Conservation (phyloP, 352 stramenopile genomes). For the Phytophthora aleatoria region DNA sequence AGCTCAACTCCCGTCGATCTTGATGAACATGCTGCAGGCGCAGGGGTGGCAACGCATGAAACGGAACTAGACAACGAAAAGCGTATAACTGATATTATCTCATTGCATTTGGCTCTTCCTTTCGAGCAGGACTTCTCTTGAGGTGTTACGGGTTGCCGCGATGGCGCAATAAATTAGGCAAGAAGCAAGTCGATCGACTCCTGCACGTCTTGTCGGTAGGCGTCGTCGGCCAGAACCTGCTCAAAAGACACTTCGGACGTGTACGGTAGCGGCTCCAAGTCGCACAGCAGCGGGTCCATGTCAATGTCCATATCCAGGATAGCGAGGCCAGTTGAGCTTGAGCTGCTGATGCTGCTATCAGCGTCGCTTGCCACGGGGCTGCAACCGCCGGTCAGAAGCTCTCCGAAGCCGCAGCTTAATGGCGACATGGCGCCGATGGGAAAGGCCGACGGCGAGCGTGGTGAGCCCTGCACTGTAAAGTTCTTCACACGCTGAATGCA, state of each 20-base stretch:
- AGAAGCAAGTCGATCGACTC: constrained; percentile 59
- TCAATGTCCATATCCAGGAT: constrained; percentile 33
- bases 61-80: background rate
- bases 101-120: constrained; percentile 20
- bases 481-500: constrained; percentile 69
- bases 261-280: constrained; percentile 63
- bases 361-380: constrained; percentile 38
- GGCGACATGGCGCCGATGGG: constrained; percentile 26
- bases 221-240: constrained; percentile 46
- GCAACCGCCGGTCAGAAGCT: constrained; percentile 31
- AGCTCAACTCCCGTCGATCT: too few relatives aligned
- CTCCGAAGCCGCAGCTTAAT: constrained; percentile 31
- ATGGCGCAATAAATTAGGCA: constrained; percentile 48
- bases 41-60: background rate
- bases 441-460: constrained; percentile 47
- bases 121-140: constrained; percentile 23
- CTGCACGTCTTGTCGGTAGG: constrained; percentile 61
- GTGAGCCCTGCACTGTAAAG: constrained; percentile 43
- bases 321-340: constrained; percentile 7
- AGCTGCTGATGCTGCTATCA: constrained; percentile 29
- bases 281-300: constrained; percentile 26
- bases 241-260: constrained; percentile 44
- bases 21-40: too few relatives aligned
- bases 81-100: constrained; percentile 39
- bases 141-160: constrained; percentile 26